A percentile compares a stretch with the other conserved stretches of the same genome.
Conservation (phyloP, 768 basidiomycete genomes). For the Harrya chromipes region DNA sequence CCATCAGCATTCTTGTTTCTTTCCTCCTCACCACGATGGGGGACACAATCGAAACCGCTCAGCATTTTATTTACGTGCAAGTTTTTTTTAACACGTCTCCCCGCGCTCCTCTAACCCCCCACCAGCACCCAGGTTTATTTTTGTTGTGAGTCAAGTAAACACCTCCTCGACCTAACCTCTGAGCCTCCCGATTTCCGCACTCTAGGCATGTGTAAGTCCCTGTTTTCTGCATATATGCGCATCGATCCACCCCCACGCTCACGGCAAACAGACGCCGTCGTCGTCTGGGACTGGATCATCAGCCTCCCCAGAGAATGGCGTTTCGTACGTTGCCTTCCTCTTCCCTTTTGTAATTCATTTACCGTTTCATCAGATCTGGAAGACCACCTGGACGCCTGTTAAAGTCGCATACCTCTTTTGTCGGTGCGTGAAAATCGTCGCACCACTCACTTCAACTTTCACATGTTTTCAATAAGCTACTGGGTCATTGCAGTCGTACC, state of each 20-base stretch:
- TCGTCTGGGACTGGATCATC: conserved; percentile 84
- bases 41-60: conserved; percentile 54
- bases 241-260: neutral
- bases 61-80: conserved; percentile 74
- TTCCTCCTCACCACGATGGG: conserved; percentile 33
- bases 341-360: neutral
- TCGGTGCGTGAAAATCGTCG: conserved; percentile 48
- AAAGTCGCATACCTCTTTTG: conserved; percentile 83
- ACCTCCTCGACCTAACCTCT: conserved; percentile 16
- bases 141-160: conserved; percentile 59
- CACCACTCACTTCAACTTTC: conserved; percentile 1
- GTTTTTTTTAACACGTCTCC: conserved; percentile 18
- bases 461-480: conserved; percentile 45
- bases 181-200: conserved; percentile 28
- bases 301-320: conserved; percentile 74
- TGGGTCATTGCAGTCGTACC: conserved; percentile 83
- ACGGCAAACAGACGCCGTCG: conserved; percentile 61
- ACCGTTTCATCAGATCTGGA: conserved; percentile 59
- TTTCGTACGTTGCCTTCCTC: conserved; percentile 48
- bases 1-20: conserved; percentile 9
- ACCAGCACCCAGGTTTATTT: conserved; percentile 70
- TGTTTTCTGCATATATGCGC: conserved; percentile 18
- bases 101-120: conserved; percentile 10
- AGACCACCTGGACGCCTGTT: conserved; percentile 80
- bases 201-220: conserved; percentile 66